Conservation (phyloP, 768 basidiomycete species). For the Termitomyces bulborhizus region DNA sequence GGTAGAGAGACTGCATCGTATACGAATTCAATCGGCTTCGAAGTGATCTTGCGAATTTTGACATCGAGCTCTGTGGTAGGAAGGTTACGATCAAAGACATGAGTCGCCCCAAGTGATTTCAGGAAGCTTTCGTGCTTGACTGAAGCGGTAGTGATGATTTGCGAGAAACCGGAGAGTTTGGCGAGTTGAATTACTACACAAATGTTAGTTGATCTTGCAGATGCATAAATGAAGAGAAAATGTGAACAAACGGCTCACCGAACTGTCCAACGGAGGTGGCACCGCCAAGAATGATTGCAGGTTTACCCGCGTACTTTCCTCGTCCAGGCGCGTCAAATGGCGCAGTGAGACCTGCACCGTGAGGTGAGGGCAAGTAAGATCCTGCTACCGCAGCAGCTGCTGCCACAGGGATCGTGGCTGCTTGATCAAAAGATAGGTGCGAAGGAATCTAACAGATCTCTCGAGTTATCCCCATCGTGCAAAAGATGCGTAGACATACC, state of each 20-base stretch:
- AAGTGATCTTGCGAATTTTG: slow-evolving; percentile 16
- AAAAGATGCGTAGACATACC: not conserved
- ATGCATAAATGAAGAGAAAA: not conserved
- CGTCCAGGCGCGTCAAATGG: slow-evolving; percentile 27
- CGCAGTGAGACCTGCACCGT: slow-evolving; percentile 22
- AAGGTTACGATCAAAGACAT: slow-evolving; percentile 23
- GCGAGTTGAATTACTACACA: slow-evolving; percentile 18
- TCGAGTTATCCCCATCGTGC: slow-evolving; percentile 17
- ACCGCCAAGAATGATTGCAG: slow-evolving; percentile 31
- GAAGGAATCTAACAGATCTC: slow-evolving; percentile 20
- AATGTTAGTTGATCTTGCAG: not conserved
- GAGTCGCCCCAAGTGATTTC: slow-evolving; percentile 5
- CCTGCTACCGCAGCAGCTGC: slow-evolving; percentile 23
- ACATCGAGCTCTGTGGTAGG: not conserved
- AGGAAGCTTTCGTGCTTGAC: slow-evolving; percentile 1
- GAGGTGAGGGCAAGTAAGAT: slow-evolving; percentile 22
- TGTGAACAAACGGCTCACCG: slow-evolving; percentile 15
- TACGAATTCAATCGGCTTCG: slow-evolving; percentile 14
- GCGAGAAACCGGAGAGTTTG: slow-evolving; percentile 30
- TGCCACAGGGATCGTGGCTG: slow-evolving; percentile 27
- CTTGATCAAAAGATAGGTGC: slow-evolving; percentile 29
- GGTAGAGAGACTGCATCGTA: slow-evolving; percentile 27
- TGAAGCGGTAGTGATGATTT: slow-evolving; percentile 22
- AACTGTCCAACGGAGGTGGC: slow-evolving; percentile 30
- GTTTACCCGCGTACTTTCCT: slow-evolving; percentile 23